phyloP scores from a whole-genome alignment of 164 flowering plant species.

The Tinospora cordifolia region DNA sequence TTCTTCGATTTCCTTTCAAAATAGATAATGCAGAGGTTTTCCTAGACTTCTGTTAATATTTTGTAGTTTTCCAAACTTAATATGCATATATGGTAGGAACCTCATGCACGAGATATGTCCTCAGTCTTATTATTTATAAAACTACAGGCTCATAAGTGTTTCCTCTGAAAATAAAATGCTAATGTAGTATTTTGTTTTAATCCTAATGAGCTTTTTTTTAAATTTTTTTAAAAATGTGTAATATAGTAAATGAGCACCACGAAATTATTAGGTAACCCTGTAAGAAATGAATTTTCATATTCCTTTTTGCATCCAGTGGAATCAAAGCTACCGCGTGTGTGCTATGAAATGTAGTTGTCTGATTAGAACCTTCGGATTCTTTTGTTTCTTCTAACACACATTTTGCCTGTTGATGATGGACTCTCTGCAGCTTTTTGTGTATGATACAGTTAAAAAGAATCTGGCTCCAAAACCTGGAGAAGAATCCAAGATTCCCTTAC shows the following conservation, averaged over 20 bases:
- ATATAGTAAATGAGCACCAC: background rate
- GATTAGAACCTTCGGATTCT: background rate
- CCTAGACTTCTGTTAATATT: too few species aligned
- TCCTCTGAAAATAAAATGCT: too few species aligned
- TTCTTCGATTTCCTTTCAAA: too few species aligned
- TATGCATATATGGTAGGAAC: too few species aligned
- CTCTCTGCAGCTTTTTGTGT: conserved; percentile 71
- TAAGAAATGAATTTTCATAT: background rate
- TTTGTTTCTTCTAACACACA: background rate
- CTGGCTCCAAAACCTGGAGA: conserved; percentile 68
- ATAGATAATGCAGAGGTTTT: too few species aligned
- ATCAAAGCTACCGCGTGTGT: background rate
- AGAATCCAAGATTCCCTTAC: conserved; percentile 53
- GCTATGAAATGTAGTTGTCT: background rate
- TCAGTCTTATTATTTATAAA: too few species aligned
- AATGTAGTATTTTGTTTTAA: too few species aligned
- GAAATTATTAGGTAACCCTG: background rate
- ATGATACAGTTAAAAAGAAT: conserved; percentile 76
- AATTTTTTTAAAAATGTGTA: background rate
- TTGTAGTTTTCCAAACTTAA: too few species aligned
- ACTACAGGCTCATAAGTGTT: too few species aligned
- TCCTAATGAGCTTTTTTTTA: background rate
- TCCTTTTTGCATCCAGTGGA: background rate
- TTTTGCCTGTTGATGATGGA: background rate
- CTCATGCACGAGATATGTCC: too few species aligned